phyloP scores from a whole-genome alignment of 106 monocot species.

The Allium fistulosum region DNA sequence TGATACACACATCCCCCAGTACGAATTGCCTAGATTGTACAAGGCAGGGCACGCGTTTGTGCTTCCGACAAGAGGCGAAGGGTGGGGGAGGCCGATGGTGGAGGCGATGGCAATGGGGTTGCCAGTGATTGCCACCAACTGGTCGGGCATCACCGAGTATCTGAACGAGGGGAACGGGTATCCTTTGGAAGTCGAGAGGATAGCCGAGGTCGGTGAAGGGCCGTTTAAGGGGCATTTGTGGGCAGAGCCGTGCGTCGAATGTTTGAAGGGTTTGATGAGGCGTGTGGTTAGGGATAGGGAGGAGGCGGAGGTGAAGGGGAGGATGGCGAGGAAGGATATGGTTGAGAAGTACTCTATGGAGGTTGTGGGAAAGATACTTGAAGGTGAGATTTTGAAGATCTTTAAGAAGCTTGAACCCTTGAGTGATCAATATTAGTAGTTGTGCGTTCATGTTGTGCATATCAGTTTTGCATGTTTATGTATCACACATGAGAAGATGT shows the following conservation, averaged over 20 bases:
- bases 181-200: slow-evolving; percentile 32
- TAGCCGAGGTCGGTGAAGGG: slow-evolving; percentile 38
- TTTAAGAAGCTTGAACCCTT: not conserved
- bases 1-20: slow-evolving; percentile 33
- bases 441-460: not conserved
- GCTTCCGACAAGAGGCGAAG: slow-evolving; percentile 58
- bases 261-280: slow-evolving; percentile 43
- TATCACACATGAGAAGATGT: not conserved
- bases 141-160: slow-evolving; percentile 58
- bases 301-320: slow-evolving; percentile 26
- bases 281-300: slow-evolving; percentile 21
- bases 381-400: slow-evolving; percentile 23
- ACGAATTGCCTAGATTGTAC: slow-evolving; percentile 41
- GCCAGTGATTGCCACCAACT: slow-evolving; percentile 54
- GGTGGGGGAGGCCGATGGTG: slow-evolving; percentile 60
- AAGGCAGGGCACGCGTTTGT: slow-evolving; percentile 46
- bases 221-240: slow-evolving; percentile 49
- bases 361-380: slow-evolving; percentile 28
- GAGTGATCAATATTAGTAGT: not conserved
- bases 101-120: slow-evolving; percentile 66
- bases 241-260: slow-evolving; percentile 37
- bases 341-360: slow-evolving; percentile 46
- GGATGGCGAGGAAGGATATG: slow-evolving; percentile 40
- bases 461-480: no score
- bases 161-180: slow-evolving; percentile 58